These are phyloP conservation scores for Claviceps africana DNA, from an alignment of 2,329 filamentous ascomycete species.

Conservation along the genomic window DNA sequence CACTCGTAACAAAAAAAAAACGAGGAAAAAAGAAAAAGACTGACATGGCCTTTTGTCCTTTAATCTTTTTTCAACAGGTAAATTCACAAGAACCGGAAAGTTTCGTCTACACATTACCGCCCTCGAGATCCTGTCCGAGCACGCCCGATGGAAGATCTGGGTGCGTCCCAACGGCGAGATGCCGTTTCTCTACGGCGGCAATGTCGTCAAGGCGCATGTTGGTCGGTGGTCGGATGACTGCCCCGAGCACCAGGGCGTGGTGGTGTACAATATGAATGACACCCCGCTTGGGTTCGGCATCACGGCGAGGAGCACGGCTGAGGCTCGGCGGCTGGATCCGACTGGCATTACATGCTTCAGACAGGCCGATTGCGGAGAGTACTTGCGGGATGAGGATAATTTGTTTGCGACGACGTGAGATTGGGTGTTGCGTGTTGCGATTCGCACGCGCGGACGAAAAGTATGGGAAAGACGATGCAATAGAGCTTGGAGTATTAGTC, in stretches of 20 bases:
- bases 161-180: slow-evolving; percentile 92
- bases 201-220: slow-evolving; percentile 59
- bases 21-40: background rate
- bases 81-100: slow-evolving; percentile 94
- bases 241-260: slow-evolving; percentile 81
- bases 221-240: slow-evolving; percentile 82
- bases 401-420: slow-evolving; percentile 28
- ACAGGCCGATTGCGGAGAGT: slow-evolving; percentile 90
- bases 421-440: background rate
- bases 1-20: background rate
- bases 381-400: slow-evolving; percentile 68
- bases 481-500: background rate
- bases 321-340: slow-evolving; percentile 72
- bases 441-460: background rate
- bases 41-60: background rate
- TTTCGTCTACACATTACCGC: slow-evolving; percentile 88
- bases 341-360: slow-evolving; percentile 82
- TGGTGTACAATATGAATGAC: slow-evolving; percentile 86
- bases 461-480: background rate
- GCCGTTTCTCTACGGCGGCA: slow-evolving; percentile 91
- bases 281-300: slow-evolving; percentile 88
- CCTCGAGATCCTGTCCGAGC: slow-evolving; percentile 73
- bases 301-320: slow-evolving; percentile 73
- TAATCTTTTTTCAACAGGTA: slow-evolving; percentile 37
- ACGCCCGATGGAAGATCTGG: slow-evolving; percentile 95